phyloP scores from a whole-genome alignment of 73 alveolate genomes.

The Paramecium tetraurelia region DNA sequence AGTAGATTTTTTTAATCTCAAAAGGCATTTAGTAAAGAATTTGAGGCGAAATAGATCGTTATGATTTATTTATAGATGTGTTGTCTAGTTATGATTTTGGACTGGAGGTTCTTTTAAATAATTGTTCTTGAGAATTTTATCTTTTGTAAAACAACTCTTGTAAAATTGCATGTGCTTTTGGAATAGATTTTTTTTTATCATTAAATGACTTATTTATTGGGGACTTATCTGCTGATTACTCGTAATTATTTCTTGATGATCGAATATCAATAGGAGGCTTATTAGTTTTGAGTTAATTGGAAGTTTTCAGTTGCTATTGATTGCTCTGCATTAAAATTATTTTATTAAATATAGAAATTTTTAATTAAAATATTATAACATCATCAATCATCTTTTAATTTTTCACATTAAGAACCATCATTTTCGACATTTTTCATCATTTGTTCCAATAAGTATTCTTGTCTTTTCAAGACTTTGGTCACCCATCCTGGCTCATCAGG shows the following conservation, averaged over 20 bases:
- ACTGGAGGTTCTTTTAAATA: not conserved
- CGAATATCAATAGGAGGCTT: not conserved
- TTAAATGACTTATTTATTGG: not conserved
- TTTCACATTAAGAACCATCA: not conserved
- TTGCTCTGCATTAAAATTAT: not conserved
- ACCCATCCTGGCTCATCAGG: constrained; percentile 29
- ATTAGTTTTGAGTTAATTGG: not conserved
- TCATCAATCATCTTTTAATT: not conserved
- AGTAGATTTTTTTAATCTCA: not conserved
- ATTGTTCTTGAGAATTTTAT: not conserved
- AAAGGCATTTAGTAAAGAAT: not conserved
- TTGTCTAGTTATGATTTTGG: not conserved
- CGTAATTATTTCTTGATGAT: not conserved
- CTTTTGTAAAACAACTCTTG: not conserved
- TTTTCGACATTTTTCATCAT: not conserved
- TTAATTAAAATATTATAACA: not conserved
- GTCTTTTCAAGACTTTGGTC: not conserved
- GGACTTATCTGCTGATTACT: not conserved
- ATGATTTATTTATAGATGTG: not conserved
- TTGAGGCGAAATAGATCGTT: not conserved
- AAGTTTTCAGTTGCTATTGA: not conserved
- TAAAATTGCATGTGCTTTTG: not conserved
- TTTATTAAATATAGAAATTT: not conserved
- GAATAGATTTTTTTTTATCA: not conserved
- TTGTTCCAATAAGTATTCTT: not conserved